Conservation (phyloP, 371 early-diverging fungal species). For the Blastocladiella emersonii region DNA sequence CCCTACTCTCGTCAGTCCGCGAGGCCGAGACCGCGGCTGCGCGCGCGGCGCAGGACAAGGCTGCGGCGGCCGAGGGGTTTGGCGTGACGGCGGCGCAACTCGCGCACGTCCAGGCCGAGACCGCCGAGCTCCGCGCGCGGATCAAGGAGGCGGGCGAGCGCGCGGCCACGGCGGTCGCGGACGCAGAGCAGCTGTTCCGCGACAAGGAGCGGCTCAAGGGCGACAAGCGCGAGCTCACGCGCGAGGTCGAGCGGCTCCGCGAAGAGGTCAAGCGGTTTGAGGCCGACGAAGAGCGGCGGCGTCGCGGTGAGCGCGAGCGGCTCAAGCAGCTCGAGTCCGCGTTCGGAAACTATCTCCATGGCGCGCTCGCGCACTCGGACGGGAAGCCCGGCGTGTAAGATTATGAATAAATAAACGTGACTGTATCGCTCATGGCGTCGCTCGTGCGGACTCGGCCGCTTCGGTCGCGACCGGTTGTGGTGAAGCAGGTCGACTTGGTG, state of each 20-base stretch:
- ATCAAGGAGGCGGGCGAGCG: background rate
- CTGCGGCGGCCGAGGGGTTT: background rate
- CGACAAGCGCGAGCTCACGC: background rate
- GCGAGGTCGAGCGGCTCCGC: background rate
- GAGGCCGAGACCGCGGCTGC: background rate
- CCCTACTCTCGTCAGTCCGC: background rate
- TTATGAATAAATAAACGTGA: too few relatives aligned
- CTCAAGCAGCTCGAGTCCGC: background rate
- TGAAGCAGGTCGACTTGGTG: too few relatives aligned
- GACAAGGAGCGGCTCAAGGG: background rate
- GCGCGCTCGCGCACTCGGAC: background rate
- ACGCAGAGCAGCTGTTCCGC: background rate
- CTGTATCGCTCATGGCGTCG: too few relatives aligned
- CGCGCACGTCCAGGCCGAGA: background rate
- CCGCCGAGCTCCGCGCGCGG: background rate
- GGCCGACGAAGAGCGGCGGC: background rate
- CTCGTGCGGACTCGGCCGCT: too few relatives aligned
- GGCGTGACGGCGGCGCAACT: background rate
- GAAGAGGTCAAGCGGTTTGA: background rate
- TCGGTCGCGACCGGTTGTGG: too few relatives aligned
- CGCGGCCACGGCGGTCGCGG: background rate
- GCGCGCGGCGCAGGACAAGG: background rate
- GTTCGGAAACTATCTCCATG: background rate
- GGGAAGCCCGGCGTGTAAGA: too few relatives aligned
- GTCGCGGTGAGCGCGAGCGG: background rate